Conservation (phyloP, 495 filamentous ascomycete species). For the Penicillium verhagenii region DNA sequence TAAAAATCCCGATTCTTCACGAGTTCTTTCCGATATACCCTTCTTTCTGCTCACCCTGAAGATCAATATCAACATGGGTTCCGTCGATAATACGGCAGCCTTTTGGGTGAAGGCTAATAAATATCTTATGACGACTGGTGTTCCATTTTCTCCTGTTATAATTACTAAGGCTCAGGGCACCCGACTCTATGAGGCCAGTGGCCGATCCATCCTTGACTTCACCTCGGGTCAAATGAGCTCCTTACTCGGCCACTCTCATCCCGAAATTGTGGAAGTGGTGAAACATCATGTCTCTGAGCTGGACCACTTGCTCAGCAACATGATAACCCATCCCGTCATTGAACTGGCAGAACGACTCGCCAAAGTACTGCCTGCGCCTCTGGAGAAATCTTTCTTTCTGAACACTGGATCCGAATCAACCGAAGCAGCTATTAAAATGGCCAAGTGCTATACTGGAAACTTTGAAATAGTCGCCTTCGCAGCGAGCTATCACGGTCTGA, state of each 20-base stretch:
- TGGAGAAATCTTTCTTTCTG: conserved; percentile 55
- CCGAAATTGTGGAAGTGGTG: conserved; percentile 53
- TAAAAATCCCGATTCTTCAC: too few species aligned
- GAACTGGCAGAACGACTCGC: conserved; percentile 45
- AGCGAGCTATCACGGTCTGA: conserved; percentile 55
- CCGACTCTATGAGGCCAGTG: conserved; percentile 24
- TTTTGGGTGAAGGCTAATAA: conserved; percentile 25
- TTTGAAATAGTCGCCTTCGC: conserved; percentile 56
- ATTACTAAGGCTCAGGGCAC: conserved; percentile 34
- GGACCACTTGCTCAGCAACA: conserved; percentile 55
- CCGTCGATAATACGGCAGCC: conserved; percentile 1
- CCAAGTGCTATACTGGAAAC: conserved; percentile 55
- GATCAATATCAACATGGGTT: conserved; percentile 8
- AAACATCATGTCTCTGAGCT: conserved; percentile 39
- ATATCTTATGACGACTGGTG: conserved; percentile 28
- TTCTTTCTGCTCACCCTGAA: too few species aligned
- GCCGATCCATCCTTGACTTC: conserved; percentile 48
- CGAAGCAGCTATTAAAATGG: conserved; percentile 56
- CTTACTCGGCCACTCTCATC: conserved; percentile 55
- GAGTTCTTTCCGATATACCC: too few species aligned
- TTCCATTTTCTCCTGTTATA: conserved; percentile 27
- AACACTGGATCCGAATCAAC: conserved; percentile 55
- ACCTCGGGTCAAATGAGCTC: conserved; percentile 59
- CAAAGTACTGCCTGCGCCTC: conserved; percentile 39
- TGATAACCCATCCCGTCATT: conserved; percentile 53